Base-by-base conservation (phyloP, 2,329 filamentous ascomycete genomes). In the Diplodia intermedia region DNA sequence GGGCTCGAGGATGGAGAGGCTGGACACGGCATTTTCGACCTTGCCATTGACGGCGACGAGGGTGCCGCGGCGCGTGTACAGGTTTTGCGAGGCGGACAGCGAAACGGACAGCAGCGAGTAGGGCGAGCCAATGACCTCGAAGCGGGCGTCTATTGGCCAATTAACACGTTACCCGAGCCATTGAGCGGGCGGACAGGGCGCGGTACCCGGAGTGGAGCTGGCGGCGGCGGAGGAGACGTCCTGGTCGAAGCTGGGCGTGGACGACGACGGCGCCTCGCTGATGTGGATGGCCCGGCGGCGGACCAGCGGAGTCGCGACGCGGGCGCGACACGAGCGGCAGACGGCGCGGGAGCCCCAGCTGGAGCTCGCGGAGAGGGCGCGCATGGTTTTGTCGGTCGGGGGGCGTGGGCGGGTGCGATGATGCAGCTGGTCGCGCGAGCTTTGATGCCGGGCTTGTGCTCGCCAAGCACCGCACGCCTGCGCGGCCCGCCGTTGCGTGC, bases 61-160 rank as follows among this genome's bases (percentile, higher is more conserved):
- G 1, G 94, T 97, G 66, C 96, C 96, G 74, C 93, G 89, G 73
- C 94, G 88, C 26, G 95, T 97, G 80, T 95, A 97, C 61, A 99
- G 88, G 74, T 91, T 91, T 79, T 98, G 94, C 38, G 94, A 98
- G 52, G 95, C 92, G 43, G 95, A 96, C 65, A 99, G 87, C 8
- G 91, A 92, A 71, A 97, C 94, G 26, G 94, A 97, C 73, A 99
- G 89, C 71, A 99, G 88, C 67, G 95, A 98, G 80, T 95, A 95
- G 1, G 94, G 93, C 29, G 92, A 88, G 70, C 95, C 95, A 71
- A 99, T 84, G 57, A 98, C 93, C 80, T 98, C 93, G 79, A 99
- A 99, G 68, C 90, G 89, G 66, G 95, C 95, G 86, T 98, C 95
- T 97, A 73, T 29, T 9, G 33, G 7, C 20, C 47, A 47, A 52